These are phyloP conservation scores for Biscutella auriculata DNA, from an alignment of 441 rosid genomes.

Conservation along the genomic window DNA sequence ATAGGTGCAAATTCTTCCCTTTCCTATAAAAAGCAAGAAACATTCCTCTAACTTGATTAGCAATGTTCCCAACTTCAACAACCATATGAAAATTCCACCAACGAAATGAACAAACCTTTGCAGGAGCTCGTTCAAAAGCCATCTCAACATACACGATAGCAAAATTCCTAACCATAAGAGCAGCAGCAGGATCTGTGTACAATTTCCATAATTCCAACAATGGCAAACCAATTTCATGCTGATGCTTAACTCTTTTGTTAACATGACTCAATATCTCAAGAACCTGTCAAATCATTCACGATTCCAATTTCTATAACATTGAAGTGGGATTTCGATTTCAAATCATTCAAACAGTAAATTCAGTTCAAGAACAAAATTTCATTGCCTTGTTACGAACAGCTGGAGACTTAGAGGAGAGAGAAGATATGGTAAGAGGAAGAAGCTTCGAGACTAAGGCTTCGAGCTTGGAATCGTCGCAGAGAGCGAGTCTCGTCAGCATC, in stretches of 20 bases:
- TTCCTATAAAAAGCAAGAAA: slow-evolving; percentile 34
- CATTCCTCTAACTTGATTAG: neutral
- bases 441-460: slow-evolving; percentile 58
- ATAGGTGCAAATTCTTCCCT: slow-evolving; percentile 63
- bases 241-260: slow-evolving; percentile 90
- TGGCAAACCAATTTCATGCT: slow-evolving; percentile 67
- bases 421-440: slow-evolving; percentile 67
- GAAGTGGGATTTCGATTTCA: neutral
- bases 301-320: neutral
- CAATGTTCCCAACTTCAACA: neutral
- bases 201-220: slow-evolving; percentile 58
- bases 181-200: slow-evolving; percentile 43
- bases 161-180: slow-evolving; percentile 75
- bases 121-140: slow-evolving; percentile 68
- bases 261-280: slow-evolving; percentile 92
- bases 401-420: slow-evolving; percentile 54
- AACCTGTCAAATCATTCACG: slow-evolving; percentile 37
- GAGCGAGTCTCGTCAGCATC: slow-evolving; percentile 81
- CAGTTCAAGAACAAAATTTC: neutral
- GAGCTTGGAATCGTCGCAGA: slow-evolving; percentile 83
- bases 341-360: neutral
- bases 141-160: slow-evolving; percentile 86
- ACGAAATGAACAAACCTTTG: slow-evolving; percentile 32
- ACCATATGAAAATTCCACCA: neutral
- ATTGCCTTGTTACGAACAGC: slow-evolving; percentile 70